Conservation (phyloP, 2,329 filamentous ascomycete species). For the Diaporthe citriasiana region DNA sequence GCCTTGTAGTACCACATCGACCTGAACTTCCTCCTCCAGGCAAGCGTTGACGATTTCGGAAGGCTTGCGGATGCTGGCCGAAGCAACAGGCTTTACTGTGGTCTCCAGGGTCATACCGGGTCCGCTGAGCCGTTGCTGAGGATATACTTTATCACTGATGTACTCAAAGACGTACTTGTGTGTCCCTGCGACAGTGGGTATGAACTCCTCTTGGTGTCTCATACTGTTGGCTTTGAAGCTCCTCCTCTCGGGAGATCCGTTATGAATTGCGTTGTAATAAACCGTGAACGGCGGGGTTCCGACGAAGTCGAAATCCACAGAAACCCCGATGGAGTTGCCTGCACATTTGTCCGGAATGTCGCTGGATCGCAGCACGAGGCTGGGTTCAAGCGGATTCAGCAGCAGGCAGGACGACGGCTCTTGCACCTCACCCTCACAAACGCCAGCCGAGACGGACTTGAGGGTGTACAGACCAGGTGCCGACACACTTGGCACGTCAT, state of each 20-base stretch:
- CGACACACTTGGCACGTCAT: slow-evolving; percentile 77
- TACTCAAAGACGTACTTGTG: slow-evolving; percentile 89
- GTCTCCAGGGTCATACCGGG: slow-evolving; percentile 80
- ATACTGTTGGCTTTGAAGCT: slow-evolving; percentile 75
- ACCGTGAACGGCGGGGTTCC: slow-evolving; percentile 94
- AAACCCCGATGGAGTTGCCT: slow-evolving; percentile 90
- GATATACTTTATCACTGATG: slow-evolving; percentile 88
- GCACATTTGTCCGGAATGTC: slow-evolving; percentile 96
- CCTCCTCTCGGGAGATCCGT: slow-evolving; percentile 68
- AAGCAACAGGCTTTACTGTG: slow-evolving; percentile 92
- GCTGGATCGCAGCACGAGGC: slow-evolving; percentile 79
- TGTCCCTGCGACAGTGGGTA: slow-evolving; percentile 83
- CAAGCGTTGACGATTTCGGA: slow-evolving; percentile 76
- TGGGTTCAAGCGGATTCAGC: slow-evolving; percentile 90
- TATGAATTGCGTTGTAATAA: slow-evolving; percentile 79
- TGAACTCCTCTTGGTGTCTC: slow-evolving; percentile 86
- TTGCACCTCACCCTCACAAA: slow-evolving; percentile 88
- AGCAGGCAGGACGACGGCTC: slow-evolving; percentile 96
- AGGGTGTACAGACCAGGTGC: slow-evolving; percentile 90
- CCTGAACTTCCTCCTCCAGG: slow-evolving; percentile 83
- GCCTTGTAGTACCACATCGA: slow-evolving; percentile 80
- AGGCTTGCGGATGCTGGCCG: slow-evolving; percentile 76
- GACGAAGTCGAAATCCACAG: slow-evolving; percentile 89
- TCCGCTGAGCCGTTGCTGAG: slow-evolving; percentile 72
- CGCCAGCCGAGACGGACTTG: slow-evolving; percentile 82